These are phyloP conservation scores for Kwoniella sp. DNA, from an alignment of 768 basidiomycete genomes.

Conservation along the genomic window DNA sequence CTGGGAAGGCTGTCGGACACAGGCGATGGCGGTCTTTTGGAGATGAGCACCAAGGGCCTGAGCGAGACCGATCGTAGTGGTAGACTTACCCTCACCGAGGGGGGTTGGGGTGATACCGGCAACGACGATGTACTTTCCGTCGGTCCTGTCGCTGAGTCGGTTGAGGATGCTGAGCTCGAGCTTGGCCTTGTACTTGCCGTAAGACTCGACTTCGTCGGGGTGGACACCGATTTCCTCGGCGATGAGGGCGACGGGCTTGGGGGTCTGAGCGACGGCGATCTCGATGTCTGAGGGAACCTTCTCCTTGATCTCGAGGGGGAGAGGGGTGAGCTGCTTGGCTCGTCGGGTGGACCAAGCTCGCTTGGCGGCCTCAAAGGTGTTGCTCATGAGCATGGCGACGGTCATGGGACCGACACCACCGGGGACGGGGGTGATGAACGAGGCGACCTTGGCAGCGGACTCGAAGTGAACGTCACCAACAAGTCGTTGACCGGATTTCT, in stretches of 20 bases:
- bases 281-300: slow-evolving; percentile 96
- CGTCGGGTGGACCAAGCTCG: slow-evolving; percentile 74
- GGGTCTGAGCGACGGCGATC: slow-evolving; percentile 90
- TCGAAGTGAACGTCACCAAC: slow-evolving; percentile 93
- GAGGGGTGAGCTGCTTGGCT: slow-evolving; percentile 71
- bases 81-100: slow-evolving; percentile 96
- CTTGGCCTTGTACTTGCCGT: slow-evolving; percentile 96
- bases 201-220: slow-evolving; percentile 84
- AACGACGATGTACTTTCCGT: slow-evolving; percentile 95
- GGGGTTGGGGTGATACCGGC: slow-evolving; percentile 97
- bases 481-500: slow-evolving; percentile 92
- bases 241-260: slow-evolving; percentile 81
- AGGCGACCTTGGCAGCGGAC: slow-evolving; percentile 74
- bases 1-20: slow-evolving; percentile 96
- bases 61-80: slow-evolving; percentile 93
- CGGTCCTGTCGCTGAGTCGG: slow-evolving; percentile 76
- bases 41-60: slow-evolving; percentile 95
- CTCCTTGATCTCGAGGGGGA: slow-evolving; percentile 74
- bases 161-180: slow-evolving; percentile 87
- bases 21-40: slow-evolving; percentile 88
- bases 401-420: slow-evolving; percentile 99
- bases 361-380: slow-evolving; percentile 82
- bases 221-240: slow-evolving; percentile 85
- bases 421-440: slow-evolving; percentile 93
- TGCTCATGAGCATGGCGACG: slow-evolving; percentile 95